Evolutionary conservation across 129 eudicot genomes (phyloP), one percentile per base, ranked within the genome.

Genomic region (Heracleum sosnowskyi): DNA sequence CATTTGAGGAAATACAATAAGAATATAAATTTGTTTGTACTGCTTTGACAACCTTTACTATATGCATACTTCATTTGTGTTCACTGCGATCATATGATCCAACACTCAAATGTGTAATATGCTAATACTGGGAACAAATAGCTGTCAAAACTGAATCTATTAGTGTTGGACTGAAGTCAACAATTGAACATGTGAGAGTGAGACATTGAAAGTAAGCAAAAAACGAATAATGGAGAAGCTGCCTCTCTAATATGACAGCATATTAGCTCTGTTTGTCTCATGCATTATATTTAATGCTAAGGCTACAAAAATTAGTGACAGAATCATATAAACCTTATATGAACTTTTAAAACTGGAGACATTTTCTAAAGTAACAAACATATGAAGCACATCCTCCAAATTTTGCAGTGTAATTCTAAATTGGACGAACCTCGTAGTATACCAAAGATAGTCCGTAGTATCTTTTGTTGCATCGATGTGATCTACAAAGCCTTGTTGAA

Each of bases 401-500:
- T n/a, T 62, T 36, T 55, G 57, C 26, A 10, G 45, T 31, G 40
- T 31, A 51, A 20, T 69, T 41, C 33, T 20, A 4, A 71, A 37
- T 13, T 24, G 71, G 29, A 78, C 82, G 29, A 77, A 94, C 98
- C 97, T 91, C 46, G 98, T 91, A 64, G 96, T 91, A 78, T 86
- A 85, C 98, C 98, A 94, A 73, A 94, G 98, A 88, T 94, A 94
- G 79, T 94, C 98, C 7, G 98, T 94, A 36, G 89, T 83, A 84
- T 94, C 98, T 84, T 91, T 90, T 12, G 98, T 94, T 77, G 98
- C 86, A 77, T 91, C 91, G 68, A 94, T 94, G 78, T 95, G 97
- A 86, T 95, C 98, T 36, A 95, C 94, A 71, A 95, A 92, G 73
- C 96, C 96, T 79, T 88, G 34, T 53, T 64, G 76, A 87, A 80